Conservation (phyloP, 164 flowering plant species). For the Cinnamomum chago region DNA sequence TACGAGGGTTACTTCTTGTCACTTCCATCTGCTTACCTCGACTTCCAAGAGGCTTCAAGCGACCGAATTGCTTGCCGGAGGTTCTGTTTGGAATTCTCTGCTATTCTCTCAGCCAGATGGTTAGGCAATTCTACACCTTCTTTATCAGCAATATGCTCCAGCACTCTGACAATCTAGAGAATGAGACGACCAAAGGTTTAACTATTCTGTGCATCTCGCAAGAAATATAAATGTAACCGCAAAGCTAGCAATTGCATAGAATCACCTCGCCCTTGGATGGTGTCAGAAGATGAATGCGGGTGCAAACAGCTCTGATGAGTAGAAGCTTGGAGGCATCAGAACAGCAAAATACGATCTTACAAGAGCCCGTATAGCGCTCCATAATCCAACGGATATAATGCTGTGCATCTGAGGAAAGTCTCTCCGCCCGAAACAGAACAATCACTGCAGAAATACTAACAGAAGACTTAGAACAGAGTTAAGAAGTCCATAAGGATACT, state of each 20-base stretch:
- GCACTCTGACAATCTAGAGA: constrained; percentile 48
- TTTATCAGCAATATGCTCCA: constrained; percentile 49
- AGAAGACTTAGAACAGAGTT: not conserved
- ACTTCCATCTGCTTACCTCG: constrained; percentile 22
- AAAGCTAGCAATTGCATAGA: not conserved
- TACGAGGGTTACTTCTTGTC: not conserved
- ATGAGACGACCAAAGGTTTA: not conserved
- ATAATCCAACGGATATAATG: constrained; percentile 57
- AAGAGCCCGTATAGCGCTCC: constrained; percentile 47
- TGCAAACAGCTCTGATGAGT: constrained; percentile 44
- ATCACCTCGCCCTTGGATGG: constrained; percentile 64
- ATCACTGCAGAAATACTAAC: constrained; percentile 38
- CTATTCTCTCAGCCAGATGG: constrained; percentile 42
- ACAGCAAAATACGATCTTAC: constrained; percentile 63
- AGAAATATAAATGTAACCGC: not conserved
- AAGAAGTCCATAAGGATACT: not conserved
- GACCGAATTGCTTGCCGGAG: constrained; percentile 78
- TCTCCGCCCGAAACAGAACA: constrained; percentile 56
- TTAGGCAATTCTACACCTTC: constrained; percentile 47
- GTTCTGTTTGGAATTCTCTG: constrained; percentile 49
- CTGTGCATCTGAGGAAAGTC: constrained; percentile 51
- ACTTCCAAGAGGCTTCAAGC: constrained; percentile 59
- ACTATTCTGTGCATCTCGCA: not conserved
- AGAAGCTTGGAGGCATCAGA: constrained; percentile 53
- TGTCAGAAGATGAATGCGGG: constrained; percentile 41